Conservation (phyloP, 1,284 basidiomycete species). For the Sanghuangporus sanghuang region DNA sequence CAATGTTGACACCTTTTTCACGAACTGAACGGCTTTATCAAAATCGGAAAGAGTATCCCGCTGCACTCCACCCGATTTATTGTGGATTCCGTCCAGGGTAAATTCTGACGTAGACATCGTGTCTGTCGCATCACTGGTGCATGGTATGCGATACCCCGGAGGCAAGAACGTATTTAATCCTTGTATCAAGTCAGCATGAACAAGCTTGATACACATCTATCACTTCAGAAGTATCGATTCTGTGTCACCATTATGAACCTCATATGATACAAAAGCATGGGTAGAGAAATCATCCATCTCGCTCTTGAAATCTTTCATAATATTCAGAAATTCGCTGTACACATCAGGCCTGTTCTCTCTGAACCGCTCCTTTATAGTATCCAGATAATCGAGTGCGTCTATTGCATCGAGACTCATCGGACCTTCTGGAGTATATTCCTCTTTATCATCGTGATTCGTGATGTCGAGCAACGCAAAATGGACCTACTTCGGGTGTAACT, state of each 20-base stretch:
- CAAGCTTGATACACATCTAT: conserved; percentile 95
- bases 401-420: conserved; percentile 25
- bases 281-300: conserved; percentile 68
- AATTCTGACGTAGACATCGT: conserved; percentile 62
- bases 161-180: conserved; percentile 99
- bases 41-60: conserved; percentile 55
- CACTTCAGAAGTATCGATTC: conserved; percentile 98
- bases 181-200: conserved; percentile 93
- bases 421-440: background rate
- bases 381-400: conserved; percentile 95
- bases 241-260: conserved; percentile 30
- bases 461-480: background rate
- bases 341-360: conserved; percentile 88
- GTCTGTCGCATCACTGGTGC: conserved; percentile 71
- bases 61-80: background rate
- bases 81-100: background rate
- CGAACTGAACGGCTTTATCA: conserved; percentile 95
- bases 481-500: no score
- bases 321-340: conserved; percentile 96
- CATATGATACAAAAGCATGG: conserved; percentile 5
- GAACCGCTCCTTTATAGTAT: conserved; percentile 94
- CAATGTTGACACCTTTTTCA: conserved; percentile 97
- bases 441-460: background rate
- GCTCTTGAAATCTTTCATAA: conserved; percentile 99
- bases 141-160: conserved; percentile 94